Conservation (phyloP, 352 stramenopile species). For the Phytophthora podocarpi region DNA sequence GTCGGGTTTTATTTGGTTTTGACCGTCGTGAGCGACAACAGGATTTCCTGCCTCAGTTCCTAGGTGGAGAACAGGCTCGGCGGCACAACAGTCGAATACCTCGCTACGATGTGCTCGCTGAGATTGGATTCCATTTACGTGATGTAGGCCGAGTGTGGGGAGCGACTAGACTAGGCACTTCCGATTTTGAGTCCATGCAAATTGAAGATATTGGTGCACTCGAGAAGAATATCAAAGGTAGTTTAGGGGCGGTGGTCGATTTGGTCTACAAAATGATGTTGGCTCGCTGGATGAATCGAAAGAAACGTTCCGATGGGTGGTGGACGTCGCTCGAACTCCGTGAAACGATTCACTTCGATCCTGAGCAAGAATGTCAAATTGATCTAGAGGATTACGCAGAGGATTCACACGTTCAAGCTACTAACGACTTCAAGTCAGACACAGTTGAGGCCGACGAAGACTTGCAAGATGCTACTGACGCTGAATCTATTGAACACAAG, state of each 20-base stretch:
- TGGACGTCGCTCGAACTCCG: constrained; percentile 23
- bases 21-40: constrained; percentile 14
- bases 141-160: constrained; percentile 29
- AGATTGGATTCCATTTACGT: constrained; percentile 36
- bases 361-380: not conserved
- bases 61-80: not conserved
- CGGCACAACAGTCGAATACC: constrained; percentile 6
- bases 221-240: constrained; percentile 54
- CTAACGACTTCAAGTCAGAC: not conserved
- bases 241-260: constrained; percentile 34
- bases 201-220: constrained; percentile 45
- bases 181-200: constrained; percentile 28
- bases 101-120: constrained; percentile 30
- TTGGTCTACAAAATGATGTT: constrained; percentile 57
- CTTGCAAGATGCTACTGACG: constrained; percentile 16
- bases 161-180: constrained; percentile 26
- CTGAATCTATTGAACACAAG: constrained; percentile 22
- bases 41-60: constrained; percentile 31
- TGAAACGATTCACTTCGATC: not conserved
- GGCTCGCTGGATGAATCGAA: constrained; percentile 47
- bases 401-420: not conserved
- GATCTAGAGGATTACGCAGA: constrained; percentile 1
- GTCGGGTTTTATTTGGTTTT: constrained; percentile 26
- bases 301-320: constrained; percentile 18
- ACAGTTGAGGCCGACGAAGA: not conserved